A percentile compares a stretch with the other conserved stretches of the same genome.
These are phyloP conservation scores for Paspalum vaginatum DNA, from an alignment of 176 grass and related monocot genomes.

Conservation along the genomic window DNA sequence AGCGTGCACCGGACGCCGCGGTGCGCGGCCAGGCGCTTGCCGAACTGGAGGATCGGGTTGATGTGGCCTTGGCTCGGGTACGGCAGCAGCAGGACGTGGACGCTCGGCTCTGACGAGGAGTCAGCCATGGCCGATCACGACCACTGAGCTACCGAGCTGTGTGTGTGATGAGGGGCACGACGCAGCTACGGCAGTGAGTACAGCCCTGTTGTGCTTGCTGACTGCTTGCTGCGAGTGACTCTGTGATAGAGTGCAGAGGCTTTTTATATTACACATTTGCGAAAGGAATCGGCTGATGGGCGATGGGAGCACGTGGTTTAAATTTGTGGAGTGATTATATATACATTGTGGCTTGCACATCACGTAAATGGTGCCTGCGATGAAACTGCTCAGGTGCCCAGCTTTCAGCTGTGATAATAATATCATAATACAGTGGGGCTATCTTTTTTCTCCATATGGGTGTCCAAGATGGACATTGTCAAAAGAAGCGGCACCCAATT, in stretches of 20 bases:
- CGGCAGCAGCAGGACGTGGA: slow-evolving; percentile 58
- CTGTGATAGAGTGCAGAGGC: neutral
- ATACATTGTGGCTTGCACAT: neutral
- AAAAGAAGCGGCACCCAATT: neutral
- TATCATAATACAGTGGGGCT: no score
- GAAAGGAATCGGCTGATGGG: neutral
- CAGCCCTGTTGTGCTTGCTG: no score
- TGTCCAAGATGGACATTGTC: neutral
- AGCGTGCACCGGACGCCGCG: slow-evolving; percentile 52
- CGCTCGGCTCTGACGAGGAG: neutral
- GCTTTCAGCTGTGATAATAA: neutral
- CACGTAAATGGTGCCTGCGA: neutral
- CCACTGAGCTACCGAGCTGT: neutral
- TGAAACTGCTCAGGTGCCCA: neutral
- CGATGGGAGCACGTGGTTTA: neutral
- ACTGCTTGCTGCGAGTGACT: no score
- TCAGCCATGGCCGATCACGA: neutral
- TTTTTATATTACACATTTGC: neutral
- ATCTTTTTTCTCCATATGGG: neutral
- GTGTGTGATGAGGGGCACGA: no score
- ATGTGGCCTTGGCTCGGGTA: slow-evolving; percentile 81
- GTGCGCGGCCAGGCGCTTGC: slow-evolving; percentile 51
- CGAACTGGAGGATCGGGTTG: slow-evolving; percentile 73
- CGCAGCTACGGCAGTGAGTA: neutral
- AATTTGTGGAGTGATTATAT: no score